Percentiles rank a stretch among this genome's conserved stretches.
phyloP scores from a whole-genome alignment of 106 monocot genomes.

The Iris macrosiphon region DNA sequence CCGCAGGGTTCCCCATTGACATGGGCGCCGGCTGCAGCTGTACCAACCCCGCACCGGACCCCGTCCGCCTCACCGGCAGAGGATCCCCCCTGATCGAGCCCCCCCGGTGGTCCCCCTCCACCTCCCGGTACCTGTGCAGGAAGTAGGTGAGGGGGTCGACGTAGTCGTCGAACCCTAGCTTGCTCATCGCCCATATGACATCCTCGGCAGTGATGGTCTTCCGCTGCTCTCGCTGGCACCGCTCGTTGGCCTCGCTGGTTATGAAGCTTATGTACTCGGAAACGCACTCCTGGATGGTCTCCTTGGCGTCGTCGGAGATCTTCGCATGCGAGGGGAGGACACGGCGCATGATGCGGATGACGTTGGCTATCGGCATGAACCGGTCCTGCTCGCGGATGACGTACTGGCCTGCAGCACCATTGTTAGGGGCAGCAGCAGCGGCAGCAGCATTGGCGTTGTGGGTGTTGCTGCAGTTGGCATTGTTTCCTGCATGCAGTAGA shows the following conservation, averaged over 20 bases:
- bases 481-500: too few relatives aligned
- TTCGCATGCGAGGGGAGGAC: constrained; percentile 59
- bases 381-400: constrained; percentile 49
- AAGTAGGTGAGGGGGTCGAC: constrained; percentile 45
- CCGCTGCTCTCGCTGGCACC: constrained; percentile 63
- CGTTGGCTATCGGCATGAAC: constrained; percentile 71
- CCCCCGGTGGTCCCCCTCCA: constrained; percentile 51
- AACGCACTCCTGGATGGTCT: constrained; percentile 68
- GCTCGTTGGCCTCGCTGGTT: constrained; percentile 60
- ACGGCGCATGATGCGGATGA: constrained; percentile 60
- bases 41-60: neutral
- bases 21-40: neutral
- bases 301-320: constrained; percentile 73
- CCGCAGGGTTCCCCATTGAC: too few relatives aligned
- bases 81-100: constrained; percentile 22
- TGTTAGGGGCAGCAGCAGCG: neutral
- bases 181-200: constrained; percentile 64
- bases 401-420: neutral
- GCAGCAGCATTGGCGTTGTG: neutral
- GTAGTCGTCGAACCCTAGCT: constrained; percentile 64
- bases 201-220: constrained; percentile 69
- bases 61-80: neutral
- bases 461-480: neutral
- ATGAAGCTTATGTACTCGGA: constrained; percentile 76
- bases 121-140: constrained; percentile 40